Conservation (phyloP, 2,329 filamentous ascomycete species). For the Ampelomyces quisqualis region DNA sequence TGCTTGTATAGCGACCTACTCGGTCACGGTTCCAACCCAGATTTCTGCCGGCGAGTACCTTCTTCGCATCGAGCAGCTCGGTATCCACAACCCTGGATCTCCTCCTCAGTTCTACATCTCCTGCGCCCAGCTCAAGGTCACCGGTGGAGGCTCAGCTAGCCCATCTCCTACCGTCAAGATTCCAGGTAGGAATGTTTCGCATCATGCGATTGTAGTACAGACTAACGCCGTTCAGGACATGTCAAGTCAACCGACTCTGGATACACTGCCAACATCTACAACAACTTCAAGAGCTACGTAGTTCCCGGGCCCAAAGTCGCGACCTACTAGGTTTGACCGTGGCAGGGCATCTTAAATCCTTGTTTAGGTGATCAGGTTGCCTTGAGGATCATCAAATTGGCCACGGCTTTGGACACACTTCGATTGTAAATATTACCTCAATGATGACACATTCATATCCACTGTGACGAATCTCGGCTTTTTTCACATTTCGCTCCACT, state of each 20-base stretch:
- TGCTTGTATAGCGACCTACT: constrained; percentile 29
- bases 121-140: constrained; percentile 52
- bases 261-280: constrained; percentile 45
- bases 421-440: constrained; percentile 5
- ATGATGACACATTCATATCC: not conserved
- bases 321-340: constrained; percentile 29
- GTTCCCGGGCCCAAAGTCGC: constrained; percentile 42
- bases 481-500: constrained; percentile 2
- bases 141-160: constrained; percentile 37
- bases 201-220: no score
- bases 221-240: no score
- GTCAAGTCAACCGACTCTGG: constrained; percentile 39
- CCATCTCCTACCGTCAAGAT: constrained; percentile 34
- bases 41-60: constrained; percentile 51
- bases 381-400: not conserved
- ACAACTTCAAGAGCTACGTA: constrained; percentile 40
- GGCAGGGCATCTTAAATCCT: no score
- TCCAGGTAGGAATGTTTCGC: no score
- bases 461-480: no score
- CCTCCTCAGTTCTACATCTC: constrained; percentile 38
- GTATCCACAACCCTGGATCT: constrained; percentile 46
- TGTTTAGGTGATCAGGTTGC: not conserved
- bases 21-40: constrained; percentile 45
- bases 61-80: constrained; percentile 53
- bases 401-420: constrained; percentile 1